Base-by-base conservation (phyloP, 1,284 basidiomycete species). In the Vanrija pseudolonga region DNA sequence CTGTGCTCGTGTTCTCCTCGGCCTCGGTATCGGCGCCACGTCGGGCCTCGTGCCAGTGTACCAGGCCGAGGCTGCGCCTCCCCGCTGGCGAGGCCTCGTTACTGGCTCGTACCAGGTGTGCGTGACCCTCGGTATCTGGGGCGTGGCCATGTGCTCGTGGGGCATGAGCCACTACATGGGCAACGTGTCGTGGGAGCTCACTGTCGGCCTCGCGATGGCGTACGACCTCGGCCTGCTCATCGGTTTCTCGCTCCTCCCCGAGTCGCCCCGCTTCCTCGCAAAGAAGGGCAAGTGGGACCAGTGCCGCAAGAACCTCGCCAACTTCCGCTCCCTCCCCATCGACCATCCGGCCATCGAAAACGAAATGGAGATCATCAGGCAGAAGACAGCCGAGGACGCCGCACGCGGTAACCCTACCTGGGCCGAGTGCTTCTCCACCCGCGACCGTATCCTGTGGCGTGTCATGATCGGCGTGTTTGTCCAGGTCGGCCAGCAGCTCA, bases 21-120 rank as follows among this genome's bases (percentile, higher is more conserved):
- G 76, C 57, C 65, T 74, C 56, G 76, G 73, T 55, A 69, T 77
- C 49, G 75, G 75, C 41, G 70, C 70, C 50, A 76, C 74, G 8
- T 73, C 71, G 7, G 75, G 75, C 60, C 66, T 77, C 28, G 76
- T 77, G 14, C 77, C 77, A 28, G 73, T 77, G 37, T 77, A 75
- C 73, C 77, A 78, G 63, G 76, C 76, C 20, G 75, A 76, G 55
- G 68, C 71, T 17, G 55, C 65, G 22, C 69, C 71, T 44, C 71
- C 71, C 9, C 46, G 51, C 59, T 71, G 39, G 56, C 60, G 67
- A 45, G 67, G 72, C 51, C 63, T 72, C 36, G 71, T 69, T 19
- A 74, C 72, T 44, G 65, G 71, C 32, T 59, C 61, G 19, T 80
- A 78, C 75, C 79, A 80, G 62, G 69, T 79, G 23, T 75, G 73